Evolutionary conservation across 768 basidiomycete genomes (phyloP).

Genomic region (Postia placenta): DNA sequence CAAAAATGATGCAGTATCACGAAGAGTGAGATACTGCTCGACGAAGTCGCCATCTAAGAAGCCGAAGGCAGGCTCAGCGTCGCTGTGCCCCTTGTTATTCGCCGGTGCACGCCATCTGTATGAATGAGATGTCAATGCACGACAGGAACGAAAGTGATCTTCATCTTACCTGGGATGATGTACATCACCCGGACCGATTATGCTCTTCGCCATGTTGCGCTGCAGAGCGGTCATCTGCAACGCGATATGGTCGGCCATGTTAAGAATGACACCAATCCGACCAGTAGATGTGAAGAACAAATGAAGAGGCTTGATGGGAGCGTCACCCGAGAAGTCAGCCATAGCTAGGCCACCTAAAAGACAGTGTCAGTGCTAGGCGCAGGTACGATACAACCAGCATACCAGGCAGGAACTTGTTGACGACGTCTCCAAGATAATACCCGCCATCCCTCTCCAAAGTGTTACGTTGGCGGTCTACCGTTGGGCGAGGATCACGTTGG

Average conservation of each 20-base stretch:
- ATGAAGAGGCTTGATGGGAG: conserved; percentile 47
- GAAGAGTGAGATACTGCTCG: conserved; percentile 51
- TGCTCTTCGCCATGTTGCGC: conserved; percentile 59
- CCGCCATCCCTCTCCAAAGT: conserved; percentile 59
- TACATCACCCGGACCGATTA: conserved; percentile 46
- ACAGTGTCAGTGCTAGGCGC: neutral
- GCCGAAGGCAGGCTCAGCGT: conserved; percentile 56
- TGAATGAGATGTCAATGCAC: neutral
- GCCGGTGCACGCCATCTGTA: conserved; percentile 68
- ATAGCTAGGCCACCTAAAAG: conserved; percentile 49
- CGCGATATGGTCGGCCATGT: conserved; percentile 49
- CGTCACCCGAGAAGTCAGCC: conserved; percentile 35
- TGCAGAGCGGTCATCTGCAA: conserved; percentile 64
- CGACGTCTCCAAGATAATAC: conserved; percentile 71
- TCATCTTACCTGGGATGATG: conserved; percentile 58
- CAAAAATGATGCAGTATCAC: conserved; percentile 43
- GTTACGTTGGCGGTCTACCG: no score
- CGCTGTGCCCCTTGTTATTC: conserved; percentile 46
- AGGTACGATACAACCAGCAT: conserved; percentile 7
- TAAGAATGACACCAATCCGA: conserved; percentile 66
- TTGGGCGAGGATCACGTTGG: conserved; percentile 35
- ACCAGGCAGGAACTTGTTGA: conserved; percentile 74
- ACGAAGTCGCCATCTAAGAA: conserved; percentile 90
- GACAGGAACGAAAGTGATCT: neutral
- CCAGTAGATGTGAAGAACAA: conserved; percentile 77